These are phyloP conservation scores for Cercophora sp. DNA, from an alignment of 495 filamentous ascomycete species.

Conservation along the genomic window DNA sequence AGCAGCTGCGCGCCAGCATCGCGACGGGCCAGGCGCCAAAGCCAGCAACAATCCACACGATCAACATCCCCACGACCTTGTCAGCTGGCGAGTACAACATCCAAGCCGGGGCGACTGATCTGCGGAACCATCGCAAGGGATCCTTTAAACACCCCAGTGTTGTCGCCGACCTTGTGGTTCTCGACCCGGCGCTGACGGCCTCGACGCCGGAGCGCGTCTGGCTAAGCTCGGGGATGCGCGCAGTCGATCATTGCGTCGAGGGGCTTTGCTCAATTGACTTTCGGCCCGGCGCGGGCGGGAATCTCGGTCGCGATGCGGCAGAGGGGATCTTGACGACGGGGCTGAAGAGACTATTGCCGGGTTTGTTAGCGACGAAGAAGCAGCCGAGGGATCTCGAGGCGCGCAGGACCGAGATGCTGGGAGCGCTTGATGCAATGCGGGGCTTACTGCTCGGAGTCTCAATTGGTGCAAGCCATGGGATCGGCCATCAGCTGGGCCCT, in stretches of 20 bases:
- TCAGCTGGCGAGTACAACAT: slow-evolving; percentile 61
- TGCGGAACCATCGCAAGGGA: slow-evolving; percentile 49
- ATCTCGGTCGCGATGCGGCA: slow-evolving; percentile 23
- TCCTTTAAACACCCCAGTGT: slow-evolving; percentile 45
- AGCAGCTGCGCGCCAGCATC: slow-evolving; percentile 34
- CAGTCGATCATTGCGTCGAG: slow-evolving; percentile 65
- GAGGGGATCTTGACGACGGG: slow-evolving; percentile 34
- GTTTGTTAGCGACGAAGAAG: slow-evolving; percentile 47
- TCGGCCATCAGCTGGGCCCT: slow-evolving; percentile 64
- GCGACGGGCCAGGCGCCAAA: slow-evolving; percentile 15
- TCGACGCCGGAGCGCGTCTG: slow-evolving; percentile 58
- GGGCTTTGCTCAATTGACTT: slow-evolving; percentile 44
- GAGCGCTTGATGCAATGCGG: slow-evolving; percentile 25
- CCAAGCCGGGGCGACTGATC: slow-evolving; percentile 53
- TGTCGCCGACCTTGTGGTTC: slow-evolving; percentile 52
- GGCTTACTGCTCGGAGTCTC: background rate
- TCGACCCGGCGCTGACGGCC: slow-evolving; percentile 52
- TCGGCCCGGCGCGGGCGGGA: slow-evolving; percentile 20
- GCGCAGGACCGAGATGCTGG: slow-evolving; percentile 37
- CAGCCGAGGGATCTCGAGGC: slow-evolving; percentile 44
- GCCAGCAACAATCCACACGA: slow-evolving; percentile 46
- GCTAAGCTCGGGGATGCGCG: slow-evolving; percentile 58
- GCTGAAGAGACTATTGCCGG: slow-evolving; percentile 47
- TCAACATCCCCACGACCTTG: slow-evolving; percentile 60
- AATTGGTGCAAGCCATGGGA: slow-evolving; percentile 51